Conservation (phyloP, 805 yeast species). For the Wickerhamiella azyma region DNA sequence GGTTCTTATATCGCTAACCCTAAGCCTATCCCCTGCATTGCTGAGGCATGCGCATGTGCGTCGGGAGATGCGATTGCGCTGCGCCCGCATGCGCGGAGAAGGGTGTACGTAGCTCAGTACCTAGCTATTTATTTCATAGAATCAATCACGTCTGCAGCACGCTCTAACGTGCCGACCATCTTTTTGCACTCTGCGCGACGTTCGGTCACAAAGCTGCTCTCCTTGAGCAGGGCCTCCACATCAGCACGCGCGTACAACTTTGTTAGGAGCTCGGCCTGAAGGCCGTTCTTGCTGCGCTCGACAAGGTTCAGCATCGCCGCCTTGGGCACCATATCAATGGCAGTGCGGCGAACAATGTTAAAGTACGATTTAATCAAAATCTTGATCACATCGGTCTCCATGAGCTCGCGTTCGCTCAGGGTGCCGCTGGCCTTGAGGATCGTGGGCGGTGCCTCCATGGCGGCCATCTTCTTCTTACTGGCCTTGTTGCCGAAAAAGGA, state of each 20-base stretch:
- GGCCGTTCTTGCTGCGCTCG: constrained; percentile 66
- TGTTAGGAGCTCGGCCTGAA: constrained; percentile 80
- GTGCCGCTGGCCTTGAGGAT: constrained; percentile 84
- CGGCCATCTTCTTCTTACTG: constrained; percentile 72
- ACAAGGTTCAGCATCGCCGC: constrained; percentile 89
- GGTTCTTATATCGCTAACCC: neutral
- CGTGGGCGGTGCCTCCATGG: constrained; percentile 96
- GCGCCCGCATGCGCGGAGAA: too few species aligned
- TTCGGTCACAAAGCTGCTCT: constrained; percentile 82
- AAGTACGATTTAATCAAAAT: constrained; percentile 80
- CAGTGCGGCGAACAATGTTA: constrained; percentile 82
- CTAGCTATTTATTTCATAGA: constrained; percentile 5
- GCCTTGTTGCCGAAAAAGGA: constrained; percentile 81
- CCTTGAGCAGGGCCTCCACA: constrained; percentile 67
- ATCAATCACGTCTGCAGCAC: constrained; percentile 78
- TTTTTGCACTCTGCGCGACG: constrained; percentile 88
- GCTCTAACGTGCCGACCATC: constrained; percentile 84
- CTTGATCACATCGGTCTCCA: constrained; percentile 95
- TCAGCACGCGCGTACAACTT: constrained; percentile 64
- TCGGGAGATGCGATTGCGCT: too few species aligned
- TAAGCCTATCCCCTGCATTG: neutral
- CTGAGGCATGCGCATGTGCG: neutral
- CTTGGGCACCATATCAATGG: constrained; percentile 88
- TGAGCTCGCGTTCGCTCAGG: constrained; percentile 87
- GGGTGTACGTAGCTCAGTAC: too few species aligned